phyloP scores from a whole-genome alignment of 108 stramenopile species.

The Chaetoceros tenuissimus region DNA sequence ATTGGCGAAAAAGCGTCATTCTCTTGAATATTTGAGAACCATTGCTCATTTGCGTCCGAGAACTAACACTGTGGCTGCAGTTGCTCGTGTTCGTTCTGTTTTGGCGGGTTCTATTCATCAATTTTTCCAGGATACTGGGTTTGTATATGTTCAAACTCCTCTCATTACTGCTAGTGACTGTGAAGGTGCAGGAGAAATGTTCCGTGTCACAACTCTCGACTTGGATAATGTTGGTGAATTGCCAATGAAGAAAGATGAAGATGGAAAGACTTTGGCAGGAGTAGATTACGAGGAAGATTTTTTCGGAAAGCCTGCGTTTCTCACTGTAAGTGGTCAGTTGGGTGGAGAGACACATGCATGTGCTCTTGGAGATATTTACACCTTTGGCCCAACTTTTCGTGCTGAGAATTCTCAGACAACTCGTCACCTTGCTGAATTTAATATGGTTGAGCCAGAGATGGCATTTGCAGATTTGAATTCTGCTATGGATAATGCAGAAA shows the following conservation, averaged over 20 bases:
- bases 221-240: conserved; percentile 55
- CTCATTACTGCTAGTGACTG: conserved; percentile 96
- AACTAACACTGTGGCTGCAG: conserved; percentile 94
- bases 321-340: conserved; percentile 97
- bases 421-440: conserved; percentile 95
- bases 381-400: conserved; percentile 99
- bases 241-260: conserved; percentile 28
- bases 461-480: conserved; percentile 89
- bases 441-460: conserved; percentile 99
- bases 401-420: conserved; percentile 99
- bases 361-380: conserved; percentile 97
- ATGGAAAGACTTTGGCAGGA: conserved; percentile 24
- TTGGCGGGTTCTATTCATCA: conserved; percentile 82
- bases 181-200: conserved; percentile 99
- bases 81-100: conserved; percentile 85
- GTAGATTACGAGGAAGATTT: conserved; percentile 86
- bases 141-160: conserved; percentile 95
- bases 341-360: conserved; percentile 94
- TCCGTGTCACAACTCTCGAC: conserved; percentile 91
- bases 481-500: conserved; percentile 98
- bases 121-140: conserved; percentile 88
- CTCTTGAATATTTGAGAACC: conserved; percentile 93
- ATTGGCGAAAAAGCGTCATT: conserved; percentile 97
- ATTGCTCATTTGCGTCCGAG: conserved; percentile 95
- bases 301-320: conserved; percentile 89